Evolutionary conservation across 352 stramenopile genomes (phyloP), one percentile per base, ranked within the genome.

Genomic region (Pythium myriotylum): DNA sequence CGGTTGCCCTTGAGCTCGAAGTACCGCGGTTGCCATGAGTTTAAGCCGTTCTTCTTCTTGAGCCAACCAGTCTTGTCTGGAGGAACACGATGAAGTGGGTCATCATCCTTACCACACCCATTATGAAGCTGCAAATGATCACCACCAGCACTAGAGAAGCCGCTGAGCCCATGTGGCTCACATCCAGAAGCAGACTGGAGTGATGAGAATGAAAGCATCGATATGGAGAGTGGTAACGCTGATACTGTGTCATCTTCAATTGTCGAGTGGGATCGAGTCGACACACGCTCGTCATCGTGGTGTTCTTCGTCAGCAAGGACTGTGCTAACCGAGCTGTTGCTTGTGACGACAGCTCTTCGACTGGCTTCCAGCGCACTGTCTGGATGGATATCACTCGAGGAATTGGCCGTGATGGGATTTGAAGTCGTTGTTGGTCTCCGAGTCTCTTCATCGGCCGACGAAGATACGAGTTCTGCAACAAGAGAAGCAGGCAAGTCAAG

Each of bases 1-100:
- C 82, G 81, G 43, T 90, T 91, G 26, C 84, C 82, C 48, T 92
- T 91, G 27, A 92, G 74, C 59, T 94, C 84, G 51, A 92, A 94
- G 66, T 88, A 94, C 17, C 84, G 79, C 42, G 74, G 66, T 37
- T 94, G 82, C 84, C 81, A 92, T 24, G 84, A 74, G 37, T 84
- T 90, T 13, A 91, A 59, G n/a, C 84, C 84, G 27, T 79, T 88
- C 45, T 88, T 86, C 67, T 92, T 94, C 64, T 89, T 89, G 17
- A 91, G 76, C 80, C 84, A 92, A 6, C 82, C 82, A 2, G 75
- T 89, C 58, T 89, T 91, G 59, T 88, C 74, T 0, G 81, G 81
- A 20, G 75, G 55, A 17, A 71, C 61, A 50, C 63, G 39, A 37
- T 63, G 53, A 16, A 46, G 45, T 16, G 63, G 26, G 52, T 77